These are phyloP conservation scores for Picea sitchensis DNA, from an alignment of 75 land plant species.

Conservation along the genomic window DNA sequence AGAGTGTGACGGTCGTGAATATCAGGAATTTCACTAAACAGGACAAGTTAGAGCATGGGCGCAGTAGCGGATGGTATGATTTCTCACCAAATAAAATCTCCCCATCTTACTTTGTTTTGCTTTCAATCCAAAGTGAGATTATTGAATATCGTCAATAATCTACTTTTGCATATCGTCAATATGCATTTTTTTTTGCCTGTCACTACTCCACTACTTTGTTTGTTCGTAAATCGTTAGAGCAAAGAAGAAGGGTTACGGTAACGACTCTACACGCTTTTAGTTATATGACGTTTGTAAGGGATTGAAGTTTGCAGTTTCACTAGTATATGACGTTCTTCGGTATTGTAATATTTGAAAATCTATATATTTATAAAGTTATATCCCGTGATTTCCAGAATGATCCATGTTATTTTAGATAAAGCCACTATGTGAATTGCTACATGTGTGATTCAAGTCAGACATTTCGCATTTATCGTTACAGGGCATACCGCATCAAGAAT, in stretches of 20 bases:
- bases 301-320: not conserved
- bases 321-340: conserved; percentile 1
- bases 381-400: no score
- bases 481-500: no score
- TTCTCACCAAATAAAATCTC: not conserved
- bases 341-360: not conserved
- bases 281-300: not conserved
- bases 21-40: not conserved
- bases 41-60: not conserved
- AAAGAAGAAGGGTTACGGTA: not conserved
- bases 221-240: not conserved
- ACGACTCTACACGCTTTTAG: not conserved
- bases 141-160: not conserved
- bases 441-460: no score
- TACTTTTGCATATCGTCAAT: not conserved
- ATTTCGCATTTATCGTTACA: no score
- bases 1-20: no score
- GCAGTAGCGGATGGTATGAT: not conserved
- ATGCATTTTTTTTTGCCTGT: not conserved
- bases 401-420: no score
- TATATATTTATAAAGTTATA: no score
- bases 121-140: no score
- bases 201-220: not conserved
- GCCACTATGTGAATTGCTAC: no score
- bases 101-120: no score